Base-by-base conservation (phyloP, 768 basidiomycete species). In the Glaciozyma martinii region DNA sequence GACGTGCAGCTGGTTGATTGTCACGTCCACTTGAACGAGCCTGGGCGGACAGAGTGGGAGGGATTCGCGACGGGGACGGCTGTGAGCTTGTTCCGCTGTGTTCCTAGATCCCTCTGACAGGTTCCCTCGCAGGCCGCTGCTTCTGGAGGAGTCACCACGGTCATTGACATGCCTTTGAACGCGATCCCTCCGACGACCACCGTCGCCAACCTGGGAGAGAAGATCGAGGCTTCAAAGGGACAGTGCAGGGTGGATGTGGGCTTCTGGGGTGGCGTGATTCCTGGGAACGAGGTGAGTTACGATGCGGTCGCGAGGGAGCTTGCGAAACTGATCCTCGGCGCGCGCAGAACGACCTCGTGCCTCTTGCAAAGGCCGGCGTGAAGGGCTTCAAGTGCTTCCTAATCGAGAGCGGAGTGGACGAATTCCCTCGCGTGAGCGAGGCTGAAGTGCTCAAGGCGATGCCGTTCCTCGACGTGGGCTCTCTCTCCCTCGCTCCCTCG, bases 161-260 rank as follows among this genome's bases (percentile, higher is more conserved):
- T 98, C 27, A 86, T 97, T 40, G 95, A 98, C 78, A 99, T 98
- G 94, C 95, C 94, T 3, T 80, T 99, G 61, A 97, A 99, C 76
- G 94, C 92, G 3, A 89, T 98, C 60, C 94, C 94, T 1, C 91
- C 95, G 0, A 97, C 95, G 1, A 93, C 90, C 2, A 92, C 90
- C 0, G 82, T 90, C 12, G 78, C 78, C 8, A 85, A 94, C 73
- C 80, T 98, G 13, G 77, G 83, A 54, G 71, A 78, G 32, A 98
- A 98, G 79, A 81, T 84, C 8, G 74, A 75, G 16, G 88, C 86
- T 1, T 90, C 94, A 4, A 72, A 76, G 56, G 84, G 83, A 3
- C 86, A 91, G 72, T 88, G 86, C 72, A 83, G 83, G 76, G 83
- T 83, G 15, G 90, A 94, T 75, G 84, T 92, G 47, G 90, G 86